Conservation (phyloP, 2,329 filamentous ascomycete genomes). For the Tolypocladium capitatum region DNA sequence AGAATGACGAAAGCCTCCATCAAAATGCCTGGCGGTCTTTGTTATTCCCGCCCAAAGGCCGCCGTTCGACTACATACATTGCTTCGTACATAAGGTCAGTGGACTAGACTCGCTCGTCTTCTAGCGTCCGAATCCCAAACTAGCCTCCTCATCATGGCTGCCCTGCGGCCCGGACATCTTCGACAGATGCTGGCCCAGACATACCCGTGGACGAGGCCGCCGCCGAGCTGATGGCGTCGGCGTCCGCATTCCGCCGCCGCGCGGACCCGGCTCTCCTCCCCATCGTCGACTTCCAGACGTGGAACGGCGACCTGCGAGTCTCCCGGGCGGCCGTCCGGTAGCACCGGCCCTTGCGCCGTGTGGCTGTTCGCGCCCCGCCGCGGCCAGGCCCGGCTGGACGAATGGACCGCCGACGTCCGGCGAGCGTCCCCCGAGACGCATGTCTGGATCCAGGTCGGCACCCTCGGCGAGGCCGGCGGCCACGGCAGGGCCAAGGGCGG, state of each 20-base stretch:
- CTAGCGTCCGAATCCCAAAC: background rate
- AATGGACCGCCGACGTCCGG: conserved; percentile 32
- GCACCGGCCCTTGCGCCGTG: conserved; percentile 22
- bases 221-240: conserved; percentile 11
- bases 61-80: background rate
- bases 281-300: conserved; percentile 32
- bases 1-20: background rate
- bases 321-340: conserved; percentile 16
- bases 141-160: background rate
- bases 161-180: background rate
- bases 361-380: conserved; percentile 33
- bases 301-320: conserved; percentile 25
- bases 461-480: conserved; percentile 35
- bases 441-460: conserved; percentile 41
- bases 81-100: no score
- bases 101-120: background rate
- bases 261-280: conserved; percentile 18
- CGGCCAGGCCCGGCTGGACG: conserved; percentile 22
- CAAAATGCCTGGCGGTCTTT: no score
- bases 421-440: conserved; percentile 24
- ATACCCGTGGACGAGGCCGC: conserved; percentile 21
- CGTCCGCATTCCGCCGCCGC: conserved; percentile 3
- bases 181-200: conserved; percentile 4
- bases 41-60: background rate
- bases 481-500: conserved; percentile 34